These are phyloP conservation scores for Agarophyton chilense DNA, from an alignment of 23 red algal genomes.

Conservation along the genomic window DNA sequence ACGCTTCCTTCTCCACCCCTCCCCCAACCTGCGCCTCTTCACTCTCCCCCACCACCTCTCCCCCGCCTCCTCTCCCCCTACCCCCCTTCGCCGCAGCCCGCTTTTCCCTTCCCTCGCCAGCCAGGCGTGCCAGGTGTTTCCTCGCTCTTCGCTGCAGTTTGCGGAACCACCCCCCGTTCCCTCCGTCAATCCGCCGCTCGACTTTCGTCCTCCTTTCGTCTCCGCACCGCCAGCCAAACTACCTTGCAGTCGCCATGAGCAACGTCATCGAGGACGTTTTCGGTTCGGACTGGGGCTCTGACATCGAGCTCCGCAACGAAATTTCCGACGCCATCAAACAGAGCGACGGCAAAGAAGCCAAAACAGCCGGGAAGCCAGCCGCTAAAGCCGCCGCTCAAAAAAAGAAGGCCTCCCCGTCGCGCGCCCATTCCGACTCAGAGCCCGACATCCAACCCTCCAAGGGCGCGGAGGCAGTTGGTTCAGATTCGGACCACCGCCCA, in stretches of 20 bases:
- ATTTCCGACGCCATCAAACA: background rate
- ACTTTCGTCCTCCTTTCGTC: no score
- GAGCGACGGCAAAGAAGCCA: background rate
- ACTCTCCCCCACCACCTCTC: no score
- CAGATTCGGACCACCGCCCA: background rate
- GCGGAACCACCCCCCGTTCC: no score
- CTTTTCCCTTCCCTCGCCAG: no score
- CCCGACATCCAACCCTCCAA: background rate
- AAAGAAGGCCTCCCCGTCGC: background rate
- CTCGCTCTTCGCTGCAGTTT: no score
- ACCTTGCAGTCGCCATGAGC: background rate
- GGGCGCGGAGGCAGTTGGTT: background rate
- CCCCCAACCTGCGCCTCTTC: background rate
- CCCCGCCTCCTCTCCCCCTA: background rate
- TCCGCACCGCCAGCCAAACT: no score
- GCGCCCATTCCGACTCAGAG: background rate
- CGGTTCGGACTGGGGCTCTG: constrained; percentile 44
- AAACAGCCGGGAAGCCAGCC: background rate
- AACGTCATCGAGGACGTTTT: constrained; percentile 41
- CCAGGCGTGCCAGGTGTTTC: no score
- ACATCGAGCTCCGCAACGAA: constrained; percentile 8
- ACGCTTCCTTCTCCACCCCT: background rate
- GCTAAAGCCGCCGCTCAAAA: background rate
- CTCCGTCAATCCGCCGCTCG: no score
- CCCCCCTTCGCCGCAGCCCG: background rate